phyloP scores from a whole-genome alignment of 2,329 filamentous ascomycete genomes.

The Cladophialophora psammophila region DNA sequence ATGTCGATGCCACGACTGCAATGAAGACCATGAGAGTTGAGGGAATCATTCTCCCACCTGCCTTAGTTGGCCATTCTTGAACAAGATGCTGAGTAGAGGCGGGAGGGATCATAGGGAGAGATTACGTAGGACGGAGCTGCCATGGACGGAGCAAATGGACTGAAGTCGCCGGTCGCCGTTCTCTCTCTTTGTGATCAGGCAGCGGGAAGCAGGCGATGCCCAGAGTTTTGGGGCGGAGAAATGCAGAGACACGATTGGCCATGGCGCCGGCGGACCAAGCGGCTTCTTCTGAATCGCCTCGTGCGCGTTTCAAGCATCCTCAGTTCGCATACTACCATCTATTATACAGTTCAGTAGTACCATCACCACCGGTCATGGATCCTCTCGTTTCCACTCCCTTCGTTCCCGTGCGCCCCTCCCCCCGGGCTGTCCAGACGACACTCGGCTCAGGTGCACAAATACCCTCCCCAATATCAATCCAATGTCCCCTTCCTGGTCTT shows the following conservation, averaged over 20 bases:
- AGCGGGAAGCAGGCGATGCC: conserved; percentile 4
- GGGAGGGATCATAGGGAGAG: not conserved
- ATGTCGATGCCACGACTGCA: not conserved
- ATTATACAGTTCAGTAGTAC: not conserved
- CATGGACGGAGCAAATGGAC: not conserved
- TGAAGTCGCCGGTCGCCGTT: not conserved
- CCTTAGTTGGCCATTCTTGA: conserved; percentile 1
- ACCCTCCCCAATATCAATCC: conserved; percentile 11
- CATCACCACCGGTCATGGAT: conserved; percentile 8
- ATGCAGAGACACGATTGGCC: conserved; percentile 1
- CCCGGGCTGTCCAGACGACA: conserved; percentile 4
- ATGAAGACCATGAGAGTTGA: not conserved
- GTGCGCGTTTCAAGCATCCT: conserved; percentile 30
- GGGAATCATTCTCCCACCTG: not conserved
- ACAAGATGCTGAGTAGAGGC: conserved; percentile 19
- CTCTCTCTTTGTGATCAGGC: not conserved
- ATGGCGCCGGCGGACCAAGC: conserved; percentile 27
- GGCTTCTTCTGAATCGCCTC: conserved; percentile 26
- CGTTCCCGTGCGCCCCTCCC: conserved; percentile 1
- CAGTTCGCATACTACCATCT: conserved; percentile 5
- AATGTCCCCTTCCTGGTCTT: not conserved
- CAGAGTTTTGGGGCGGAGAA: conserved; percentile 8
- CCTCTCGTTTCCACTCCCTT: conserved; percentile 1
- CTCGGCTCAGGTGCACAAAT: conserved; percentile 4
- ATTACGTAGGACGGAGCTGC: not conserved